Percentiles rank a stretch among this genome's conserved stretches.
Conservation (phyloP, 1,284 basidiomycete genomes). For the Trichosporon coremiiforme region DNA sequence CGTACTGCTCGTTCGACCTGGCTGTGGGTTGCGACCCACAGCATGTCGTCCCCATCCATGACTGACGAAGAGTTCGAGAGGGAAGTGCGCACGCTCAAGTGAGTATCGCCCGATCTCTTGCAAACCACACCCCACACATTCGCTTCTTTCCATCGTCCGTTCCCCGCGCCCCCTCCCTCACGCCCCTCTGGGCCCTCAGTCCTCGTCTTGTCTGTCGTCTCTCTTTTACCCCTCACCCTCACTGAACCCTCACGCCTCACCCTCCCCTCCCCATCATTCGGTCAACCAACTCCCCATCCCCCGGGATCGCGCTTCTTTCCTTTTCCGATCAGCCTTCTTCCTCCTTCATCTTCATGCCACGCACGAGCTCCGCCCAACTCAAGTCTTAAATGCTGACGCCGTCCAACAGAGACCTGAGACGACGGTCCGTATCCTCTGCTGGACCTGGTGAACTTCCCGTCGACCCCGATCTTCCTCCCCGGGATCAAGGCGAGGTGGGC, state of each 20-base stretch:
- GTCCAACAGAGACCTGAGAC: conserved; percentile 65
- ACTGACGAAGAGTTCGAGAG: conserved; percentile 79
- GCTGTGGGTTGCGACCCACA: conserved; percentile 22
- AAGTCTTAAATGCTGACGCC: conserved; percentile 16
- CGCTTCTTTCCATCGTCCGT: background rate
- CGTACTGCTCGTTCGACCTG: conserved; percentile 10
- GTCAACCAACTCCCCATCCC: background rate
- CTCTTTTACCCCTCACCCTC: background rate
- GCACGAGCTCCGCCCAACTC: conserved; percentile 7
- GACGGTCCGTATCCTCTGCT: conserved; percentile 71
- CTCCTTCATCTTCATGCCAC: conserved; percentile 1
- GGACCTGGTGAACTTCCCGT: conserved; percentile 76
- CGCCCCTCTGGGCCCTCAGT: conserved; percentile 5
- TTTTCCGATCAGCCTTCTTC: background rate
- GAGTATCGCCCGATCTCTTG: conserved; percentile 29
- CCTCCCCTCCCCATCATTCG: background rate
- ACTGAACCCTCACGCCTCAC: background rate
- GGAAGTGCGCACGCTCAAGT: conserved; percentile 75
- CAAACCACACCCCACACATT: background rate
- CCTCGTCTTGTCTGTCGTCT: background rate
- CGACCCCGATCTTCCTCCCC: conserved; percentile 78
- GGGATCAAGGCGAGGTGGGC: conserved; percentile 25
- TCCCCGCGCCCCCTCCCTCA: background rate
- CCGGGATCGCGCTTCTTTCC: background rate
- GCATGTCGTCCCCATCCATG: conserved; percentile 37